Evolutionary conservation across 345 rosid species (phyloP).

Genomic region (Orychophragmus violaceus): DNA sequence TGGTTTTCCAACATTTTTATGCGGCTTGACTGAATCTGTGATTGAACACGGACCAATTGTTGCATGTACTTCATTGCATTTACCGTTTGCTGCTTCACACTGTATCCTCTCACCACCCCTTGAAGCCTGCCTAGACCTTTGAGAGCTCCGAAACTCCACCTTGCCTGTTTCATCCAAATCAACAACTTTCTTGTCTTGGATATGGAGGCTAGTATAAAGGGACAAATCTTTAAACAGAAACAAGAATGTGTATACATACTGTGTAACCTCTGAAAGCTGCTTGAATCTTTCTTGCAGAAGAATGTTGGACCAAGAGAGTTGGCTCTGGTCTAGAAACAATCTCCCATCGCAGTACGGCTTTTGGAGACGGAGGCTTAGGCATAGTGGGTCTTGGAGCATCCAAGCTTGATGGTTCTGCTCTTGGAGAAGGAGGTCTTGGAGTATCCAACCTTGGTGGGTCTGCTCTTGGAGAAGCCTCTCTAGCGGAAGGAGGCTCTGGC

Average conservation of each 20-base stretch:
- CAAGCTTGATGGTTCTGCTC: slow-evolving; percentile 3
- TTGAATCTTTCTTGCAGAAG: slow-evolving; percentile 84
- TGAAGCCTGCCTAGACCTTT: slow-evolving; percentile 95
- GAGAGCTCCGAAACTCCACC: slow-evolving; percentile 83
- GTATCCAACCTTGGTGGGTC: slow-evolving; percentile 36
- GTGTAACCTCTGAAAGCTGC: slow-evolving; percentile 72
- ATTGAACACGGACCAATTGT: slow-evolving; percentile 76
- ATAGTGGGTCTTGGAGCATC: slow-evolving; percentile 32
- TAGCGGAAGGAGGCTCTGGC: neutral
- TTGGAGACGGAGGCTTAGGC: slow-evolving; percentile 52
- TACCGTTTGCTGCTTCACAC: slow-evolving; percentile 74
- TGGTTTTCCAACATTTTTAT: slow-evolving; percentile 82
- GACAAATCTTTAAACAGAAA: slow-evolving; percentile 2
- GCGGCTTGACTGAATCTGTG: slow-evolving; percentile 92
- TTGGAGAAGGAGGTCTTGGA: slow-evolving; percentile 18
- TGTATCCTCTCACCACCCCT: slow-evolving; percentile 84
- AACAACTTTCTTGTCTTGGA: neutral
- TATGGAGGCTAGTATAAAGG: neutral
- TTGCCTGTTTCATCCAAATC: slow-evolving; percentile 47
- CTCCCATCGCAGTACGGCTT: slow-evolving; percentile 29
- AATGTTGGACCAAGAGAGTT: slow-evolving; percentile 53
- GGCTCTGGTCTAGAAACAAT: slow-evolving; percentile 56
- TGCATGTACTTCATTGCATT: slow-evolving; percentile 96
- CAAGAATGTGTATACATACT: slow-evolving; percentile 34
- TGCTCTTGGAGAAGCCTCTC: slow-evolving; percentile 45